A percentile compares a stretch with the other conserved stretches of the same genome.
phyloP scores from a whole-genome alignment of 345 rosid genomes.

The Corymbia maculata region DNA sequence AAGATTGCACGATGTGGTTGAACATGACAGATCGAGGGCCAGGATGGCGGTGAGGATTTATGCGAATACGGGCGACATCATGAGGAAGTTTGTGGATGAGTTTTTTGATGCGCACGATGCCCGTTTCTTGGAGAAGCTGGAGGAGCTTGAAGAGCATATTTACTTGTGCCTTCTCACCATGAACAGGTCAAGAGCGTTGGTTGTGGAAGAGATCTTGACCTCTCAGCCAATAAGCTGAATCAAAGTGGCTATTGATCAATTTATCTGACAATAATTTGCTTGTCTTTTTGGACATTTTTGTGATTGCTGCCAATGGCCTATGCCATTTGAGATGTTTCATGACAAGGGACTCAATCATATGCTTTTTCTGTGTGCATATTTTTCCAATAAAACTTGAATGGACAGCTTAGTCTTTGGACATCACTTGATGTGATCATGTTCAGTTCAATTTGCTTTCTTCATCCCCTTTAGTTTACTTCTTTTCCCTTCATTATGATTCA shows the following conservation, averaged over 20 bases:
- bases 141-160: conserved; percentile 71
- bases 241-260: not conserved
- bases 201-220: conserved; percentile 31
- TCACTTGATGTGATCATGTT: not conserved
- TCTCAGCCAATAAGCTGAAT: not conserved
- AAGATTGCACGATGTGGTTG: conserved; percentile 31
- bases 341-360: not conserved
- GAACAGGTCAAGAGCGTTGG: conserved; percentile 61
- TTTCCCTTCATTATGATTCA: not conserved
- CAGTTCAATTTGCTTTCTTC: not conserved
- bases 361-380: not conserved
- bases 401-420: not conserved
- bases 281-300: not conserved
- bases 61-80: conserved; percentile 26
- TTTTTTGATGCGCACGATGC: conserved; percentile 21
- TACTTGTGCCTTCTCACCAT: conserved; percentile 71
- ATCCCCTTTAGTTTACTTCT: not conserved
- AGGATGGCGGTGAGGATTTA: conserved; percentile 10
- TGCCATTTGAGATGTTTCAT: not conserved
- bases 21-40: not conserved
- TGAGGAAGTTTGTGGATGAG: conserved; percentile 45
- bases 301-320: not conserved
- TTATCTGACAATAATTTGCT: not conserved
- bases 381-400: not conserved
- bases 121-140: conserved; percentile 59